These are phyloP conservation scores for Sphenostylis stenocarpa DNA, from an alignment of 306 rosid species.

Conservation along the genomic window DNA sequence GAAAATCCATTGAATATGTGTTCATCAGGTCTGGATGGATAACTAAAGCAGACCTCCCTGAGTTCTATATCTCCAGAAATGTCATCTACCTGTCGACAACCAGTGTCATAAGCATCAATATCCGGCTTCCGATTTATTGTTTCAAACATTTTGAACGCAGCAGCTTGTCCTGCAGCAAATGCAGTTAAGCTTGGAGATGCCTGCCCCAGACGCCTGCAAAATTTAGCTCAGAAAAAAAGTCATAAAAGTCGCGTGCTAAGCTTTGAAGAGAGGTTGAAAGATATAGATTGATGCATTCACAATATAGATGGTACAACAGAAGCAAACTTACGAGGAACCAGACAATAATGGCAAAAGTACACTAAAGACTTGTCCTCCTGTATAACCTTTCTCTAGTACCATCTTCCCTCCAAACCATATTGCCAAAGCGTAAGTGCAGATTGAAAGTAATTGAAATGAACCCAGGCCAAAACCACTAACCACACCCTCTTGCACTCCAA, in stretches of 20 bases:
- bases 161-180: slow-evolving; percentile 80
- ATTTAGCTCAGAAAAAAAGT: no score
- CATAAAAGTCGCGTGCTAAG: no score
- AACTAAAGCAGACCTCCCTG: slow-evolving; percentile 50
- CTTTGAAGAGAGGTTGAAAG: not conserved
- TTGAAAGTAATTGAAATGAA: slow-evolving; percentile 24
- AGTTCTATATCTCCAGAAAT: slow-evolving; percentile 52
- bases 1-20: slow-evolving; percentile 50
- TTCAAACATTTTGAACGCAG: slow-evolving; percentile 86
- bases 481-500: slow-evolving; percentile 54
- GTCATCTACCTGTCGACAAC: slow-evolving; percentile 51
- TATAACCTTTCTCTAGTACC: slow-evolving; percentile 67
- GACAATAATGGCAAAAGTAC: slow-evolving; percentile 58
- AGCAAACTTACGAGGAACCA: slow-evolving; percentile 62
- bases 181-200: slow-evolving; percentile 87
- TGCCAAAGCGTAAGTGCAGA: slow-evolving; percentile 55
- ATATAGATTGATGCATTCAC: not conserved
- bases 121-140: slow-evolving; percentile 70
- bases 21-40: slow-evolving; percentile 75
- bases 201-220: slow-evolving; percentile 71
- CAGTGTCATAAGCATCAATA: slow-evolving; percentile 64
- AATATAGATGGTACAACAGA: not conserved
- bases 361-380: slow-evolving; percentile 67
- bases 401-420: slow-evolving; percentile 75
- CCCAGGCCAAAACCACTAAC: slow-evolving; percentile 72